Evolutionary conservation across 2,329 filamentous ascomycete species (phyloP).

Genomic region (Epichloe gansuensis): DNA sequence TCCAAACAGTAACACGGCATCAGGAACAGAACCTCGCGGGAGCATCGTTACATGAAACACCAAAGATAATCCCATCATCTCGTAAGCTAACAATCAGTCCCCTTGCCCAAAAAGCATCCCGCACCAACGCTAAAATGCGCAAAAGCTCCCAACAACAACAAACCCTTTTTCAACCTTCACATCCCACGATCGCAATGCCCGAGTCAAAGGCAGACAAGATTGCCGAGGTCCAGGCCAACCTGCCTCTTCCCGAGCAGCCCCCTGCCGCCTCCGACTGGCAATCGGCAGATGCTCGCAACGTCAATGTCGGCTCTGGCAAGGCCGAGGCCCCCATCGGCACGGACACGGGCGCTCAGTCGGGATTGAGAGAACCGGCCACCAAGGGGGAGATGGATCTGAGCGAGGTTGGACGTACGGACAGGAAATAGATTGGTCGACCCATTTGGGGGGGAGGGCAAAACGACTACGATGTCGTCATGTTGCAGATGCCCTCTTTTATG

Average conservation of each 20-base stretch:
- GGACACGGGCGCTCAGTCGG: conserved; percentile 33
- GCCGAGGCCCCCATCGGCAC: conserved; percentile 35
- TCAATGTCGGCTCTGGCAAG: conserved; percentile 45
- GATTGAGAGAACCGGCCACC: conserved; percentile 47
- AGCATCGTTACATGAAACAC: neutral
- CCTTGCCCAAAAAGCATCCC: neutral
- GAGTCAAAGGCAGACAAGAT: conserved; percentile 51
- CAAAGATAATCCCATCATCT: neutral
- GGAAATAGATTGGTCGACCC: neutral
- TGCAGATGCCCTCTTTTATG: no score
- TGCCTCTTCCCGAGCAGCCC: conserved; percentile 68
- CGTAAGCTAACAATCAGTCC: neutral
- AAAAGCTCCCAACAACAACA: neutral
- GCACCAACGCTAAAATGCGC: neutral
- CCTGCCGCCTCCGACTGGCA: conserved; percentile 68
- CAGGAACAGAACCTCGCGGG: neutral
- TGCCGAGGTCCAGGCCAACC: conserved; percentile 54
- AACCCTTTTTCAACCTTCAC: neutral
- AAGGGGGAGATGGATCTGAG: conserved; percentile 43
- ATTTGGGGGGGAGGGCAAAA: no score
- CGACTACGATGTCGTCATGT: no score
- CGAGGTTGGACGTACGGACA: conserved; percentile 39
- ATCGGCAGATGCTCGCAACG: conserved; percentile 52
- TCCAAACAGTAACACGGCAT: no score
- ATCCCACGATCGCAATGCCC: conserved; percentile 17